phyloP scores from a whole-genome alignment of 2,329 filamentous ascomycete genomes.

The Rutstroemia sp. region DNA sequence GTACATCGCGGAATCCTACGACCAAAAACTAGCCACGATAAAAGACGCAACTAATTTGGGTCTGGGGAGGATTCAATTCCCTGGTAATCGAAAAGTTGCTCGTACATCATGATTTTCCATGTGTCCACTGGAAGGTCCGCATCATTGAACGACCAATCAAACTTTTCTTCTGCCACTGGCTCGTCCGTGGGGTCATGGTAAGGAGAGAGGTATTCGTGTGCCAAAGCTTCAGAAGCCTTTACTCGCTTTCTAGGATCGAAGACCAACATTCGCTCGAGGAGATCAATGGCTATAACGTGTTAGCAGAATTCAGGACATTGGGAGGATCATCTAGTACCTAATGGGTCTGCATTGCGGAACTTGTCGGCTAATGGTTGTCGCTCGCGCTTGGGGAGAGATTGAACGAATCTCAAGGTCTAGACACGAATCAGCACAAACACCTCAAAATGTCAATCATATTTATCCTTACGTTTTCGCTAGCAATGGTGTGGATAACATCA shows the following conservation, averaged over 20 bases:
- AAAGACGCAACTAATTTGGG: not conserved
- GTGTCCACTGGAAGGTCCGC: conserved; percentile 95
- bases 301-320: conserved; percentile 18
- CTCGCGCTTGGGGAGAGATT: conserved; percentile 91
- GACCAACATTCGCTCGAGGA: conserved; percentile 94
- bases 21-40: conserved; percentile 3
- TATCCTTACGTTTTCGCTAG: conserved; percentile 81
- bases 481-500: conserved; percentile 97
- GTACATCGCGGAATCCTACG: conserved; percentile 1
- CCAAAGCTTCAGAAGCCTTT: conserved; percentile 76
- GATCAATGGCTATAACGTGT: conserved; percentile 64
- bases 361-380: conserved; percentile 79
- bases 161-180: conserved; percentile 92
- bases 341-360: conserved; percentile 89
- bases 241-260: conserved; percentile 97
- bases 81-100: conserved; percentile 27
- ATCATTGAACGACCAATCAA: conserved; percentile 99
- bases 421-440: conserved; percentile 22
- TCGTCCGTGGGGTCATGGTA: conserved; percentile 98
- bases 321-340: conserved; percentile 46
- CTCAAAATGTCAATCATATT: not conserved
- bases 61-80: conserved; percentile 13
- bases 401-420: conserved; percentile 91
- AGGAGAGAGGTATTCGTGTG: conserved; percentile 87
- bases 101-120: conserved; percentile 99